A percentile compares a stretch with the other conserved stretches of the same genome.
phyloP scores from a whole-genome alignment of 192 early-diverging fungal genomes.

The Spinellus fusiger region DNA sequence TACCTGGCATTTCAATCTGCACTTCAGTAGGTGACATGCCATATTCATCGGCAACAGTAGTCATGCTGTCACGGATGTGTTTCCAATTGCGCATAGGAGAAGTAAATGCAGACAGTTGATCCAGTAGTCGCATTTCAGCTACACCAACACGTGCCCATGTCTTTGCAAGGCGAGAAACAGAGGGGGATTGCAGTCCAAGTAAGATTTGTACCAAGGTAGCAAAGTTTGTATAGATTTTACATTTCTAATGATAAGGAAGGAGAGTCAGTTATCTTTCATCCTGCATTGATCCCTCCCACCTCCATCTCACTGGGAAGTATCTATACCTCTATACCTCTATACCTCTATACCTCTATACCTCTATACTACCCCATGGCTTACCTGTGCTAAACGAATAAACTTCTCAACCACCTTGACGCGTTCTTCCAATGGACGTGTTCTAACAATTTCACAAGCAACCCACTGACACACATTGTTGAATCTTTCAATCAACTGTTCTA shows the following conservation, averaged over 20 bases:
- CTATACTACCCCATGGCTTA: constrained; percentile 2
- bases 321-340: not conserved
- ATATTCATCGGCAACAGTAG: constrained; percentile 44
- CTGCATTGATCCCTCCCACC: no score
- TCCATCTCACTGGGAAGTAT: no score
- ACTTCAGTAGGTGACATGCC: constrained; percentile 39
- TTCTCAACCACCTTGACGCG: constrained; percentile 54
- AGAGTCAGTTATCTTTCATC: no score
- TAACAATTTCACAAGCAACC: constrained; percentile 53
- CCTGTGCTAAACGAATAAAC: constrained; percentile 57
- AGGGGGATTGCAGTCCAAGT: constrained; percentile 50
- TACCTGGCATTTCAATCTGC: constrained; percentile 24
- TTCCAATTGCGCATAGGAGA: constrained; percentile 53
- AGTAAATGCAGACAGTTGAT: constrained; percentile 45
- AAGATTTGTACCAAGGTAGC: constrained; percentile 58
- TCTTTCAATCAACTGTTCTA: constrained; percentile 29
- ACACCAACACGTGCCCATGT: constrained; percentile 48
- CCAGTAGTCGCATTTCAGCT: constrained; percentile 36
- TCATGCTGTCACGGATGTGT: constrained; percentile 52
- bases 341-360: not conserved
- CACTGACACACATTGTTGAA: constrained; percentile 45
- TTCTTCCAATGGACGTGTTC: constrained; percentile 34
- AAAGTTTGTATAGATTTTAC: constrained; percentile 53
- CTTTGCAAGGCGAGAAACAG: constrained; percentile 43
- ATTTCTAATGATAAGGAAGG: constrained; percentile 42